phyloP scores from a whole-genome alignment of 352 stramenopile species.

The Globisporangium heterothallicum region DNA sequence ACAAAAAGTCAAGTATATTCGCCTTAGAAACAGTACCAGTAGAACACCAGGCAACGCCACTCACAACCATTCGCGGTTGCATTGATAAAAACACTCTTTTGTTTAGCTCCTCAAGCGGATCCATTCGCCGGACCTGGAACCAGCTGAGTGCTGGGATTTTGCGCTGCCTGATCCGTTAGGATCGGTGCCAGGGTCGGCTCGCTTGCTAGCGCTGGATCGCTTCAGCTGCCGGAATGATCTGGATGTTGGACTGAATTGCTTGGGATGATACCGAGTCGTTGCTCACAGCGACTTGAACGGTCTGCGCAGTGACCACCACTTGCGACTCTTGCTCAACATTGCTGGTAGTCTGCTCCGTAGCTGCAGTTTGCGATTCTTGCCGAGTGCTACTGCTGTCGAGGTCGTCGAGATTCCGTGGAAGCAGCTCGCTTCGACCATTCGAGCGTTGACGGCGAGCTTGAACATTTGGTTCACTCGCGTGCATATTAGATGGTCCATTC shows the following conservation, averaged over 20 bases:
- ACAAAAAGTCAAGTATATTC: neutral
- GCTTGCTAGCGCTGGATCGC: neutral
- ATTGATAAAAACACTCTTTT: neutral
- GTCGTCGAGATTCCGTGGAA: constrained; percentile 5
- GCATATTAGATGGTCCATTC: neutral
- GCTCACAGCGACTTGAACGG: neutral
- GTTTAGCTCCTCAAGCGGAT: neutral
- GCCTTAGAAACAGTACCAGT: neutral
- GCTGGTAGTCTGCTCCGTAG: neutral
- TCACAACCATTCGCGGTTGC: neutral
- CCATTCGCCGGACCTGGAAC: neutral
- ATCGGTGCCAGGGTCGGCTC: neutral
- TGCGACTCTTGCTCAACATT: neutral
- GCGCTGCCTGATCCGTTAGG: too few species aligned
- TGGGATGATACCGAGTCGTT: neutral
- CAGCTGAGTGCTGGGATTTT: neutral
- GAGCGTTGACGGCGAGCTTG: neutral
- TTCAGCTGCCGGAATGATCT: constrained; percentile 3
- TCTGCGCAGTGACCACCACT: neutral
- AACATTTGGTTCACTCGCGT: neutral
- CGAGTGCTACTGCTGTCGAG: neutral
- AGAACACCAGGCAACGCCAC: too few species aligned
- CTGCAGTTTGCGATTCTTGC: neutral
- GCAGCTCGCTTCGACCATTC: constrained; percentile 6
- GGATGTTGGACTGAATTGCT: constrained; percentile 9